Evolutionary conservation across 257 asterid genomes (phyloP).

Genomic region (Coffea eugenioides): DNA sequence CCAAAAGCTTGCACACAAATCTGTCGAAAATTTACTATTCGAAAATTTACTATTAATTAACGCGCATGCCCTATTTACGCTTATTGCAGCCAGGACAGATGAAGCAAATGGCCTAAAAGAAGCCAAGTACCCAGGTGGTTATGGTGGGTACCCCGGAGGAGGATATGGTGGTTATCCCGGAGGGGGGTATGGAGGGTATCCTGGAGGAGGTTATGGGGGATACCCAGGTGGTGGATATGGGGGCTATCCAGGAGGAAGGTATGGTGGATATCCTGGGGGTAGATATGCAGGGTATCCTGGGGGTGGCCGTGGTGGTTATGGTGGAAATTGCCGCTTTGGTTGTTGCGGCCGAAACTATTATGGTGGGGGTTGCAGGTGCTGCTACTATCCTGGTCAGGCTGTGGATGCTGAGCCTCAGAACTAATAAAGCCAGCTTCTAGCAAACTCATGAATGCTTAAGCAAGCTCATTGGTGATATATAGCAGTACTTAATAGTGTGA

Average conservation of each 20-base stretch:
- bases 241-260: not conserved
- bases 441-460: too few relatives aligned
- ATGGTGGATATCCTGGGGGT: not conserved
- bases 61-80: too few relatives aligned
- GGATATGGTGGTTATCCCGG: not conserved
- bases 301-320: too few relatives aligned
- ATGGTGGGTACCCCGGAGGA: constrained; percentile 20
- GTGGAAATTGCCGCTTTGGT: too few relatives aligned
- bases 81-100: constrained; percentile 9
- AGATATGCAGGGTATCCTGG: too few relatives aligned
- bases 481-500: too few relatives aligned
- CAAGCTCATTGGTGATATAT: too few relatives aligned
- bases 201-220: not conserved
- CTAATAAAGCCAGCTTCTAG: not conserved
- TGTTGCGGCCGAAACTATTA: too few relatives aligned
- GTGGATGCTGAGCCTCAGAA: not conserved
- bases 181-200: not conserved
- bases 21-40: too few relatives aligned
- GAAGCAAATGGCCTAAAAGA: constrained; percentile 4
- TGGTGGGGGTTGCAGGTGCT: too few relatives aligned
- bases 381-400: constrained; percentile 20
- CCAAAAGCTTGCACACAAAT: too few relatives aligned
- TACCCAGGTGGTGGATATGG: not conserved
- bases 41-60: not conserved
- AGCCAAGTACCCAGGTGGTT: constrained; percentile 25